These are phyloP conservation scores for Cutaneotrichosporon arboriforme DNA, from an alignment of 1,284 basidiomycete species.

Conservation along the genomic window DNA sequence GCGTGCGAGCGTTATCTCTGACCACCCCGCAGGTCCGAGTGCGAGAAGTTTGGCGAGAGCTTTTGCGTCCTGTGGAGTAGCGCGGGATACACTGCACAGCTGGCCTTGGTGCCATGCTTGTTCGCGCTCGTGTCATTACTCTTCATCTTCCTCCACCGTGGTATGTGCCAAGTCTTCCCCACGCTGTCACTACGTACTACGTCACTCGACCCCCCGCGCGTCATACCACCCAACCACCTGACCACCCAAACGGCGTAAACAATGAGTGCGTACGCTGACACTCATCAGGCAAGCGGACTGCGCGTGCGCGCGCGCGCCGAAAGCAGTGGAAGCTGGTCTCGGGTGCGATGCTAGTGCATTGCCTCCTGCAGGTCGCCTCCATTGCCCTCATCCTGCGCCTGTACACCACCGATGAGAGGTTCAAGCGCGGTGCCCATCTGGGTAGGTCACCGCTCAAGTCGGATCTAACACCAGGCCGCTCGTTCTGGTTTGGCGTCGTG, in stretches of 20 bases:
- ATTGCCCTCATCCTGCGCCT: conserved; percentile 42
- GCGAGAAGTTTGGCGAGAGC: conserved; percentile 42
- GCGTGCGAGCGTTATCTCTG: background rate
- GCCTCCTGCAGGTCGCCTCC: conserved; percentile 37
- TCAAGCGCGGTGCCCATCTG: conserved; percentile 36
- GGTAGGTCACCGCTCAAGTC: conserved; percentile 18
- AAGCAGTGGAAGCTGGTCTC: conserved; percentile 49
- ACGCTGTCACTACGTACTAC: too few relatives aligned
- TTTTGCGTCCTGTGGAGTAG: conserved; percentile 44
- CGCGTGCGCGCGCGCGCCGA: conserved; percentile 41
- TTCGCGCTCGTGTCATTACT: conserved; percentile 41
- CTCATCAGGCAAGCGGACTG: conserved; percentile 32
- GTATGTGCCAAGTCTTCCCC: conserved; percentile 14
- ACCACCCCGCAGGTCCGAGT: conserved; percentile 37
- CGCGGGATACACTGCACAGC: conserved; percentile 45
- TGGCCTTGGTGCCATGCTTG: conserved; percentile 44
- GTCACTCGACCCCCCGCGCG: background rate
- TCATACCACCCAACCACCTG: background rate
- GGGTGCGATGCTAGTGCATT: conserved; percentile 44
- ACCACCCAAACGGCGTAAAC: too few relatives aligned
- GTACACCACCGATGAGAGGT: conserved; percentile 43
- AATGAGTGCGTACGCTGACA: conserved; percentile 1
- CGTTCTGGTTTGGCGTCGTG: conserved; percentile 41
- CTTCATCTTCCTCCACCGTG: conserved; percentile 47
- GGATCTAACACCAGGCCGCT: conserved; percentile 27